A percentile compares a stretch with the other conserved stretches of the same genome.
Evolutionary conservation across 2,329 filamentous ascomycete species (phyloP).

Genomic region (Fusarium keratoplasticum): DNA sequence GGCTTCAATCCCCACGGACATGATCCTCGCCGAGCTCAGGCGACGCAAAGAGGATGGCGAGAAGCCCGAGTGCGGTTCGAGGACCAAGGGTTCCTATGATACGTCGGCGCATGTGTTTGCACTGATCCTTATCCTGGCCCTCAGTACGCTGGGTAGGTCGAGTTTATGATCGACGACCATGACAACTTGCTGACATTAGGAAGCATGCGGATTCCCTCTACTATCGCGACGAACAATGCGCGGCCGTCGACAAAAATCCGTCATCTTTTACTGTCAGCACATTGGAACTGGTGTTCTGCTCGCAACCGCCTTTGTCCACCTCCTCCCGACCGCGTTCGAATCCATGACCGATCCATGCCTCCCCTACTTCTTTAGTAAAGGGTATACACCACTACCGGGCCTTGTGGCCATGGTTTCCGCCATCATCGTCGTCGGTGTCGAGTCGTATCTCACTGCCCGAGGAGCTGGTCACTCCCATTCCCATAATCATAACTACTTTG

Average conservation of each 20-base stretch:
- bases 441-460: conserved; percentile 86
- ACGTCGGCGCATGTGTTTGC: conserved; percentile 75
- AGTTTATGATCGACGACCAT: conserved; percentile 24
- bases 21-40: conserved; percentile 64
- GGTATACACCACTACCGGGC: conserved; percentile 84
- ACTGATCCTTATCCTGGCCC: conserved; percentile 71
- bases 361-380: conserved; percentile 80
- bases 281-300: conserved; percentile 88
- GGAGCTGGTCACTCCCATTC: conserved; percentile 72
- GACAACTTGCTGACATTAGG: conserved; percentile 6
- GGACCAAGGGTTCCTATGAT: conserved; percentile 69
- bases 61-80: conserved; percentile 65
- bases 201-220: conserved; percentile 75
- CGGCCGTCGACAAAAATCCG: conserved; percentile 66
- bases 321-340: conserved; percentile 75
- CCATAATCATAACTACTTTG: conserved; percentile 63
- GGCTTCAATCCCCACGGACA: conserved; percentile 64
- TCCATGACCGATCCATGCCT: conserved; percentile 78
- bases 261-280: conserved; percentile 77
- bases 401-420: conserved; percentile 85
- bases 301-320: conserved; percentile 86
- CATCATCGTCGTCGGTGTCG: conserved; percentile 84
- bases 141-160: conserved; percentile 71
- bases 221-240: conserved; percentile 69
- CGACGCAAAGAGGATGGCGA: conserved; percentile 57